Evolutionary conservation across 2,329 filamentous ascomycete genomes (phyloP), one percentile per base, ranked within the genome.

Genomic region (Elsinoe perseae): DNA sequence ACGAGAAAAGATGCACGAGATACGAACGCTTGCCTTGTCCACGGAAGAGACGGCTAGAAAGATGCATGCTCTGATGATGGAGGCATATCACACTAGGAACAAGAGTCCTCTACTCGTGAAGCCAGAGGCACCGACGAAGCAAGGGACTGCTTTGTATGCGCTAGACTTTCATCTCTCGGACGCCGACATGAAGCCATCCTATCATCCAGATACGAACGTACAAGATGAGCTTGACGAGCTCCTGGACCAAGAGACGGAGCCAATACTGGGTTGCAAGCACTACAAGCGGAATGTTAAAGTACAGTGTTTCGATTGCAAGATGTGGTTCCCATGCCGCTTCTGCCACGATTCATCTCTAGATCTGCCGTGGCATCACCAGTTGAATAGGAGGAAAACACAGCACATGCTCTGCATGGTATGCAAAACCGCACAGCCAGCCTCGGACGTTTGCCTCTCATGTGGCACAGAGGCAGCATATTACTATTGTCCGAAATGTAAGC

Each of bases 351-450:
- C 96, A 65, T 83, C 89, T 63, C 89, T 95, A 69, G 63, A 66
- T 28, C 58, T 71, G 5, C 68, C 69, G 0, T 71, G 69, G 44
- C 60, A 61, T 5, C 69, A 71, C 53, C 77, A 75, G 58, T 76
- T 98, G 57, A 82, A 91, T 63, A 83, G 93, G 53, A 85, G 84
- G 63, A 86, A 88, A 64, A 98, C 92, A 6, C 86, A 85, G 69
- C 86, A 96, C 65, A 98, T 98, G 93, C 80, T 98, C 4, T 98
- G 93, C 70, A 98, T 98, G 93, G 77, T 90, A 25, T 98, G 93
- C 69, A 83, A 84, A 5, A 89, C 86, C 56, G 85, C 93, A 1
- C 93, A 98, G 65, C 81, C 81, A 57, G 91, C 87, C 2, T 83
- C 82, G 27, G 89, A 95, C 61, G 78, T 82, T 53, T 98, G 93